A percentile compares a stretch with the other conserved stretches of the same genome.
Evolutionary conservation across 2,329 filamentous ascomycete species (phyloP).

Genomic region (Calonectria pseudoreteaudii): DNA sequence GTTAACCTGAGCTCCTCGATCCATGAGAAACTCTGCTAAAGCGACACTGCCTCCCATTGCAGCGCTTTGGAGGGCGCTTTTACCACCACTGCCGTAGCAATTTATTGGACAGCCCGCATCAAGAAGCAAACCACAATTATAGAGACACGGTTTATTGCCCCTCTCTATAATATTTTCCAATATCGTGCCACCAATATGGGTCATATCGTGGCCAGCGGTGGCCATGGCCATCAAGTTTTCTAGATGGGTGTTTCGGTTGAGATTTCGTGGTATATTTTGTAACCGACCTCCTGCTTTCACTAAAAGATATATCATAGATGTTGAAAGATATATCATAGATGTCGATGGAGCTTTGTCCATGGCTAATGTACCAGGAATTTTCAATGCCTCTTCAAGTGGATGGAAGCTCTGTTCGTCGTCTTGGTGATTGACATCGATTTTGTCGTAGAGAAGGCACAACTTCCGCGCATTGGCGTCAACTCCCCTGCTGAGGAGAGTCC

Average conservation of each 20-base stretch:
- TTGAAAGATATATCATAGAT: no score
- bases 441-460: not conserved
- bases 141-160: no score
- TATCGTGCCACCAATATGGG: not conserved
- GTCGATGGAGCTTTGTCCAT: no score
- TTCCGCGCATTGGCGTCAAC: not conserved
- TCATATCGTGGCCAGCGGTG: not conserved
- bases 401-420: not conserved
- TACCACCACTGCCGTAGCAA: not conserved
- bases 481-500: not conserved
- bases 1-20: not conserved
- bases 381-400: not conserved
- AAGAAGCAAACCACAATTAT: not conserved
- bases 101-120: not conserved
- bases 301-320: not conserved
- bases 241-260: fast-evolving
- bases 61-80: not conserved
- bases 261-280: not conserved
- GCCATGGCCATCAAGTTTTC: not conserved
- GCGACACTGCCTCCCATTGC: not conserved
- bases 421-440: not conserved
- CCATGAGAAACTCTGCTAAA: not conserved
- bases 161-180: no score
- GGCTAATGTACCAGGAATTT: no score
- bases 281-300: not conserved